Evolutionary conservation across 1,284 basidiomycete species (phyloP).

Genomic region (Trichosporon inkin): DNA sequence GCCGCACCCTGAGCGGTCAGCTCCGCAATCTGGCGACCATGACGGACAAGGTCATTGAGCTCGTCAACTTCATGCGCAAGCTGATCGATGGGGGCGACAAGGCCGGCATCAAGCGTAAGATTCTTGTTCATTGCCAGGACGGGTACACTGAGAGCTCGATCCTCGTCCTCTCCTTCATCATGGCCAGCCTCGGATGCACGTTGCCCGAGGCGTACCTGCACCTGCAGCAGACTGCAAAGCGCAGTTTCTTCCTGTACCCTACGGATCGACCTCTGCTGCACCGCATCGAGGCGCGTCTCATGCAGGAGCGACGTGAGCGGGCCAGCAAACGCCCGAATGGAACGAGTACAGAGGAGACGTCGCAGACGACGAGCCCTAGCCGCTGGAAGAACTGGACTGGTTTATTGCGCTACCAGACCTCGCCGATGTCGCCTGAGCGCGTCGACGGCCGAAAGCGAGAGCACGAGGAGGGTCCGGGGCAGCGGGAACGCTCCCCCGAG

Average conservation of each 20-base stretch:
- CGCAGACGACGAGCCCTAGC: constrained; percentile 10
- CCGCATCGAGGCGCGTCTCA: constrained; percentile 63
- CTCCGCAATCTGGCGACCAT: constrained; percentile 39
- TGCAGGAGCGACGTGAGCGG: constrained; percentile 36
- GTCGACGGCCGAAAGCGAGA: neutral
- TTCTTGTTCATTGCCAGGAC: constrained; percentile 52
- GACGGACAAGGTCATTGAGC: constrained; percentile 44
- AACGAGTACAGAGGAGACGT: constrained; percentile 11
- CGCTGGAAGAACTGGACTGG: constrained; percentile 38
- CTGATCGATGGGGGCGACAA: constrained; percentile 42
- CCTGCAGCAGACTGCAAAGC: constrained; percentile 58
- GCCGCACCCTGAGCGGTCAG: constrained; percentile 43
- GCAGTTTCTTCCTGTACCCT: constrained; percentile 87
- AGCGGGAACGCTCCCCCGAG: constrained; percentile 5
- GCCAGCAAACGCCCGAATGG: constrained; percentile 26
- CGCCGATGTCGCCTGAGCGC: neutral
- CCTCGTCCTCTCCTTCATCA: constrained; percentile 79
- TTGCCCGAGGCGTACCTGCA: constrained; percentile 81
- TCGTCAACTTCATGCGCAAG: constrained; percentile 45
- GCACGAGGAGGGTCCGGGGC: constrained; percentile 6
- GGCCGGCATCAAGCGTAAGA: constrained; percentile 32
- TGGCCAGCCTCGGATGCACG: constrained; percentile 65
- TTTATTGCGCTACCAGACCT: constrained; percentile 15
- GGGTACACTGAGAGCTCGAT: constrained; percentile 78
- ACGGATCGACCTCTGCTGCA: constrained; percentile 72